phyloP scores from a whole-genome alignment of 805 yeast genomes.

The Candida yuanshanica region DNA sequence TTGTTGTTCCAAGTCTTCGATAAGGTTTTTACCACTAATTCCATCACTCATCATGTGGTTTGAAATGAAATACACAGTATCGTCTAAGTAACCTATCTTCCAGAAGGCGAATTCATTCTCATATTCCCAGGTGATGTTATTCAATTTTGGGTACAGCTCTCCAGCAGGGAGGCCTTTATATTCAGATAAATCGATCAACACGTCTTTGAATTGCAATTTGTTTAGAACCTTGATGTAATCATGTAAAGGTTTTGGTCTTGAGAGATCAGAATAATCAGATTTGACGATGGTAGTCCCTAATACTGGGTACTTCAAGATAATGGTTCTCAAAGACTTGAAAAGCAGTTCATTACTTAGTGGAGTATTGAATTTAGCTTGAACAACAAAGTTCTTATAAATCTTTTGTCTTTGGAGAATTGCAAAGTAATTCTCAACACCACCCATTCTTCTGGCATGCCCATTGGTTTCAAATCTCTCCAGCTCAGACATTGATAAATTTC shows the following conservation, averaged over 20 bases:
- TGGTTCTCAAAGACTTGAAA: conserved; percentile 3
- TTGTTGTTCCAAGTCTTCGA: conserved; percentile 9
- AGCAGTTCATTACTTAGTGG: conserved; percentile 8
- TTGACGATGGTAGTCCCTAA: conserved; percentile 11
- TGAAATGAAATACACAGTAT: conserved; percentile 14
- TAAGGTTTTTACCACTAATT: conserved; percentile 10
- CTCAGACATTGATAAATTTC: background rate
- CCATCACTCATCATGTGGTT: conserved; percentile 22
- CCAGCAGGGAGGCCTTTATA: conserved; percentile 2
- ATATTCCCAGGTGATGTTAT: conserved; percentile 11
- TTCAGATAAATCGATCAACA: conserved; percentile 7
- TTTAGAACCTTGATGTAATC: conserved; percentile 17
- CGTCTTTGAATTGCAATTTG: conserved; percentile 9
- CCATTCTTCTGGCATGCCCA: conserved; percentile 20
- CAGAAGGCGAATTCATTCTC: conserved; percentile 13
- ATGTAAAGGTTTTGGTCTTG: conserved; percentile 11
- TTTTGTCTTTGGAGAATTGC: conserved; percentile 13
- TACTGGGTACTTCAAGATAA: conserved; percentile 17
- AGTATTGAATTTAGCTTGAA: conserved; percentile 11
- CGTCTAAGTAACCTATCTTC: conserved; percentile 15
- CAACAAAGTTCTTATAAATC: conserved; percentile 16
- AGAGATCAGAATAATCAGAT: conserved; percentile 14
- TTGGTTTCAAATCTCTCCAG: background rate
- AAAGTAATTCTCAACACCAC: conserved; percentile 21
- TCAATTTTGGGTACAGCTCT: conserved; percentile 8